A percentile compares a stretch with the other conserved stretches of the same genome.
These are phyloP conservation scores for Trifolium repens DNA, from an alignment of 306 rosid species.

Conservation along the genomic window DNA sequence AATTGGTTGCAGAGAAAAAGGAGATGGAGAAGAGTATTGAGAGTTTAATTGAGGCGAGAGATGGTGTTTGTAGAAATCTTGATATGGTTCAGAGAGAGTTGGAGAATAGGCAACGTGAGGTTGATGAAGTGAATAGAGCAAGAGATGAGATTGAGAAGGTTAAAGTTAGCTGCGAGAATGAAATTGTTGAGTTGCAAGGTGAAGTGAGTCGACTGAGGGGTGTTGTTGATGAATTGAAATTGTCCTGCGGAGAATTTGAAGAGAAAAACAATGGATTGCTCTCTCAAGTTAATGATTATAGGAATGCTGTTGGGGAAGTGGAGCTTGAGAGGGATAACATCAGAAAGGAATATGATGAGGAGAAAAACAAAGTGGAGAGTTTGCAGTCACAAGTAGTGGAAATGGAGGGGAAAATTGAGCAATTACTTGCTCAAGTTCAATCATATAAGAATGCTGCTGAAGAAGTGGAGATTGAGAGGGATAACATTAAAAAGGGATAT, in stretches of 20 bases:
- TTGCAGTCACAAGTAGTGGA: constrained; percentile 37
- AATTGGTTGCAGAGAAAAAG: constrained; percentile 46
- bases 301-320: constrained; percentile 34
- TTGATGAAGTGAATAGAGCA: constrained; percentile 43
- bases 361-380: constrained; percentile 51
- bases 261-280: constrained; percentile 48
- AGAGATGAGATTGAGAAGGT: constrained; percentile 52
- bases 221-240: constrained; percentile 33
- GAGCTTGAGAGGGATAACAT: constrained; percentile 38
- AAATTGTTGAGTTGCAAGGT: constrained; percentile 46
- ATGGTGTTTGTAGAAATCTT: constrained; percentile 23
- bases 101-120: constrained; percentile 33
- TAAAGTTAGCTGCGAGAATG: constrained; percentile 42
- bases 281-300: constrained; percentile 42
- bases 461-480: constrained; percentile 36
- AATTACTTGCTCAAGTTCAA: constrained; percentile 48
- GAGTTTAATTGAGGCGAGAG: constrained; percentile 44
- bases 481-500: constrained; percentile 41
- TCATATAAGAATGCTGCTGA: constrained; percentile 39
- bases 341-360: constrained; percentile 49
- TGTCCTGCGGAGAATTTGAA: constrained; percentile 35
- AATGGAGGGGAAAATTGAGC: constrained; percentile 45
- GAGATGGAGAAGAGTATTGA: constrained; percentile 51
- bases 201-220: constrained; percentile 45
- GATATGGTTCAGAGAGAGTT: constrained; percentile 41